Evolutionary conservation across 2,329 filamentous ascomycete species (phyloP).

Genomic region (Phaeomoniella chlamydospora): DNA sequence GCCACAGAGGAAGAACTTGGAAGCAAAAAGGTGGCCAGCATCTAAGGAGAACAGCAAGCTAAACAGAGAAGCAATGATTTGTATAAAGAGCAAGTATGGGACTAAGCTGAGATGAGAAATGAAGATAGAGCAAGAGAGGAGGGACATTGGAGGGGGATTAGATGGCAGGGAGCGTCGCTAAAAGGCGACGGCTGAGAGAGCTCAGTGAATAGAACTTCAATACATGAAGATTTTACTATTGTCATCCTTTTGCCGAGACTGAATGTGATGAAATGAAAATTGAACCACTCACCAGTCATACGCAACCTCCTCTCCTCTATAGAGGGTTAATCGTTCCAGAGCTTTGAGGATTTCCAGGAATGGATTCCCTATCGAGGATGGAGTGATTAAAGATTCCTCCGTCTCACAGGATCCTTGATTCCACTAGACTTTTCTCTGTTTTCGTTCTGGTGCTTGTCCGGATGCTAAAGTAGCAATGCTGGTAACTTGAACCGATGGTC

Average conservation of each 20-base stretch:
- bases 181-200: too few species aligned
- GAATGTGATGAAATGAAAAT: background rate
- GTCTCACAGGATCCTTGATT: background rate
- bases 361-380: background rate
- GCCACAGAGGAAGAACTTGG: background rate
- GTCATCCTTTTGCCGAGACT: background rate
- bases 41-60: background rate
- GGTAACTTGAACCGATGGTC: background rate
- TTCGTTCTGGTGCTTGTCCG: background rate
- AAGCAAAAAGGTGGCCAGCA: background rate
- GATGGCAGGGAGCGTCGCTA: background rate
- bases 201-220: background rate
- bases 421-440: background rate
- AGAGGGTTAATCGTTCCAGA: background rate
- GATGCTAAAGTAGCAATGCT: background rate
- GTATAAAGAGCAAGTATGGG: background rate
- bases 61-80: background rate
- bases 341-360: background rate
- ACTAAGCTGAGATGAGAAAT: background rate
- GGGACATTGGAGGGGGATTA: background rate
- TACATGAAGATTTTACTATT: background rate
- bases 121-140: background rate
- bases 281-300: background rate
- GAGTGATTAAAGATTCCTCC: background rate
- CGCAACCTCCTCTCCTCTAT: background rate